These are phyloP conservation scores for Chernovozyma aurita DNA, from an alignment of 1,139 yeast genomes.

Conservation along the genomic window DNA sequence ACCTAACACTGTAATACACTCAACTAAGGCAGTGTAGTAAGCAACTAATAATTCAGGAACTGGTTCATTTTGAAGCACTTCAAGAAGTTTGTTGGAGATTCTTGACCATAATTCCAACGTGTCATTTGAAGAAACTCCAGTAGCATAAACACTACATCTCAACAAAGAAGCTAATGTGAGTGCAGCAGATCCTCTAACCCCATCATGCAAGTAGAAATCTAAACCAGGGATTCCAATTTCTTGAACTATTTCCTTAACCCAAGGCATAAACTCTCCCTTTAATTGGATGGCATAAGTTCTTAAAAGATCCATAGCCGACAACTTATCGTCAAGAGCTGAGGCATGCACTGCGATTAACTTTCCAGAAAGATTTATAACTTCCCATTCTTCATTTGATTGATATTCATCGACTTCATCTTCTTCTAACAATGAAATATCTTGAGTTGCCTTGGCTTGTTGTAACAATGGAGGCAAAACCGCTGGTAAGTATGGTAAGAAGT, in stretches of 20 bases:
- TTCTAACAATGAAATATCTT: constrained; percentile 82
- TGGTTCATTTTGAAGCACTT: constrained; percentile 71
- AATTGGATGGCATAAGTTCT: constrained; percentile 85
- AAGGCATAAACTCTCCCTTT: constrained; percentile 77
- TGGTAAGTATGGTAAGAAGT: constrained; percentile 81
- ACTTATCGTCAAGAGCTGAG: constrained; percentile 87
- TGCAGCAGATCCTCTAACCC: constrained; percentile 89
- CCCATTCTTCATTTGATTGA: constrained; percentile 91
- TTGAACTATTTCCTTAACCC: constrained; percentile 71
- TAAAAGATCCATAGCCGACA: constrained; percentile 83
- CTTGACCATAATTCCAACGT: constrained; percentile 68
- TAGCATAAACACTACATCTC: constrained; percentile 61
- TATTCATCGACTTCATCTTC: constrained; percentile 84
- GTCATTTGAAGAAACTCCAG: constrained; percentile 53
- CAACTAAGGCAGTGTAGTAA: constrained; percentile 69
- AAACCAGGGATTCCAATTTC: constrained; percentile 86
- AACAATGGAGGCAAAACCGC: constrained; percentile 87
- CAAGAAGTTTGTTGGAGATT: constrained; percentile 64
- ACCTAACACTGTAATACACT: constrained; percentile 65
- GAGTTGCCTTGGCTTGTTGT: constrained; percentile 81
- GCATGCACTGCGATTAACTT: constrained; percentile 94
- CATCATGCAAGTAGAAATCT: constrained; percentile 89
- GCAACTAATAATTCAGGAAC: constrained; percentile 78
- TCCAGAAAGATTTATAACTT: constrained; percentile 85
- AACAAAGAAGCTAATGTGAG: constrained; percentile 76